Conservation (phyloP, 73 alveolate genomes). For the Paraurostyla sp. region DNA sequence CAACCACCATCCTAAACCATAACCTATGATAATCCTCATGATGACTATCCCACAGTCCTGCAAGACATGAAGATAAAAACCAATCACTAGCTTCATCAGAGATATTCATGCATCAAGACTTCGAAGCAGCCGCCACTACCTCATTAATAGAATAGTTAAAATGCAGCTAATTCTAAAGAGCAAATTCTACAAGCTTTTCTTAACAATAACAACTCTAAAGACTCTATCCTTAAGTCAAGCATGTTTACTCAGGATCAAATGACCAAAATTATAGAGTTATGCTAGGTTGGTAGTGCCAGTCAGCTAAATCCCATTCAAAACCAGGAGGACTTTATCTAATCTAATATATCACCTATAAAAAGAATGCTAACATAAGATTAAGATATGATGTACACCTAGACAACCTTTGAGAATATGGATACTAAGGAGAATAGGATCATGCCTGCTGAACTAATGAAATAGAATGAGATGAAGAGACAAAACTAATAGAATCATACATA, state of each 20-base stretch:
- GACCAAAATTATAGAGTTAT: conserved; percentile 16
- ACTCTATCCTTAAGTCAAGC: background rate
- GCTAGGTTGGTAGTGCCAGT: background rate
- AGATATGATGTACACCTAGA: background rate
- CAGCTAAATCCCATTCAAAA: background rate
- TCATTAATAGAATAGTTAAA: no score
- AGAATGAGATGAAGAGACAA: background rate
- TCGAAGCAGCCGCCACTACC: no score
- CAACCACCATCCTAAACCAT: background rate
- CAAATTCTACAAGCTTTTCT: background rate
- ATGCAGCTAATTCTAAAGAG: conserved; percentile 10
- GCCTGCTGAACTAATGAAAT: background rate
- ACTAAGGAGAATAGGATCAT: background rate
- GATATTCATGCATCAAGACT: conserved; percentile 4
- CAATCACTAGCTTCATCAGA: background rate
- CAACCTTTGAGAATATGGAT: background rate
- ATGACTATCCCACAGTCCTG: background rate
- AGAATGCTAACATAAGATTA: background rate
- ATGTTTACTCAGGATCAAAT: conserved; percentile 2
- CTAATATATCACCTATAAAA: conserved; percentile 32
- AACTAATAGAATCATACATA: background rate
- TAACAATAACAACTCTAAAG: background rate
- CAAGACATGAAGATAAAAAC: background rate
- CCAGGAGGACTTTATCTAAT: background rate
- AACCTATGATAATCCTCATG: background rate